Base-by-base conservation (phyloP, 2,329 filamentous ascomycete species). In the Aspergillus spinulosporus region DNA sequence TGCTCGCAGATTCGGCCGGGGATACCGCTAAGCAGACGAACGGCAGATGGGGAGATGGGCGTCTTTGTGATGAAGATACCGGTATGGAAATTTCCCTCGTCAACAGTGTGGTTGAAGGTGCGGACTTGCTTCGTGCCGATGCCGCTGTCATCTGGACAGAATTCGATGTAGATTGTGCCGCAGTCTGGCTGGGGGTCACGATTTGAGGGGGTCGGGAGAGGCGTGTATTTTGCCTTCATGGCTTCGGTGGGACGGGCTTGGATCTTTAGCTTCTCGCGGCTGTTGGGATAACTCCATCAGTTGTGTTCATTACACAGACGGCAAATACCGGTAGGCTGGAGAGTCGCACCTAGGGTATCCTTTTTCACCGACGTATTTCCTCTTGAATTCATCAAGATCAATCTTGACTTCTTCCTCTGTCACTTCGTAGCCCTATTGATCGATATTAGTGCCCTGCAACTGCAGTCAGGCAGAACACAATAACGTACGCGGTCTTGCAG, bases 111-210 rank as follows among this genome's bases (percentile, higher is more conserved):
- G 66, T 92, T 91, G 75, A 97, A 99, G 56, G 84, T 81, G 74
- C 93, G 92, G 76, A 97, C 89, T 74, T 96, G 90, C 77, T 92
- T 92, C 70, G 96, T 90, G 65, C 94, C 94, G 59, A 97, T 88
- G 36, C 68, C 71, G 55, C 83, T 84, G 61, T 86, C 79, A 64
- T 95, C 90, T 62, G 83, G 78, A 70, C 90, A 88, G 81, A 99
- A 99, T 77, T 97, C 92, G 68, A 97, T 84, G 84, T 90, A 96
- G 78, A 99, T 88, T 54, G 86, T 89, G 70, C 94, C 94, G 73
- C 92, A 89, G 67, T 90, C 87, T 52, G 88, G 81, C 50, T 80
- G 78, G 37, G 88, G 89, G 68, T 88, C 82, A 44, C 88, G 88
- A 72, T 90, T 87, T 79, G 78, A 62, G 84, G 78, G 59, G 87